phyloP scores from a whole-genome alignment of 345 rosid species.

The Cardamine chenopodiifolia region DNA sequence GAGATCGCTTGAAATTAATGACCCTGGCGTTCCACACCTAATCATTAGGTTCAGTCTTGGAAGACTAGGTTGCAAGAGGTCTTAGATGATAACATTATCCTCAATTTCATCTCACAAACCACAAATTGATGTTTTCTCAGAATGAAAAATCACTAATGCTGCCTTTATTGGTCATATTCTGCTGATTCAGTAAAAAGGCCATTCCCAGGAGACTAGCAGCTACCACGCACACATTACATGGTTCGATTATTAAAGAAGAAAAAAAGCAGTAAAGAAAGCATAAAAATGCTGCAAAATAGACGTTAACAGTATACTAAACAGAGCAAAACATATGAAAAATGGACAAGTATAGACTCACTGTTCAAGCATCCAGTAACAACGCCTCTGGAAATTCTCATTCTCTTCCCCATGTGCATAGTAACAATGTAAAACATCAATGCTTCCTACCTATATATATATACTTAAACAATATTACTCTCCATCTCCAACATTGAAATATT shows the following conservation, averaged over 20 bases:
- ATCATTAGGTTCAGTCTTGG: neutral
- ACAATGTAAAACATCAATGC: constrained; percentile 90
- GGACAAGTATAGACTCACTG: constrained; percentile 52
- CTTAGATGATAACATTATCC: neutral
- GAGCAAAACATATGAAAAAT: neutral
- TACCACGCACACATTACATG: neutral
- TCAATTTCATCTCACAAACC: constrained; percentile 8
- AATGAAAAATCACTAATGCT: neutral
- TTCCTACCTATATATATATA: constrained; percentile 60
- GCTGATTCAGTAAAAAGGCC: neutral
- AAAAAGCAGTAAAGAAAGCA: constrained; percentile 14
- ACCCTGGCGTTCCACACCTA: constrained; percentile 10
- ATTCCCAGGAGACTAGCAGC: constrained; percentile 13
- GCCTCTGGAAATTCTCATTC: constrained; percentile 77
- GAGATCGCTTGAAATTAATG: neutral
- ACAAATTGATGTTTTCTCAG: neutral
- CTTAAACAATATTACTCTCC: constrained; percentile 17
- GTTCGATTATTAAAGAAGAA: neutral
- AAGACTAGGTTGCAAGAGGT: neutral
- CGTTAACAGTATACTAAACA: neutral
- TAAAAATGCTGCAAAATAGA: constrained; percentile 4
- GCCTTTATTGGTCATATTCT: constrained; percentile 1
- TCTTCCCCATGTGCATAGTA: constrained; percentile 97
- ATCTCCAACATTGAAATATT: neutral
- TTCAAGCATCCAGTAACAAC: constrained; percentile 97